Conservation (phyloP, 2,329 filamentous ascomycete species). For the Talaromyces amestolkiae region DNA sequence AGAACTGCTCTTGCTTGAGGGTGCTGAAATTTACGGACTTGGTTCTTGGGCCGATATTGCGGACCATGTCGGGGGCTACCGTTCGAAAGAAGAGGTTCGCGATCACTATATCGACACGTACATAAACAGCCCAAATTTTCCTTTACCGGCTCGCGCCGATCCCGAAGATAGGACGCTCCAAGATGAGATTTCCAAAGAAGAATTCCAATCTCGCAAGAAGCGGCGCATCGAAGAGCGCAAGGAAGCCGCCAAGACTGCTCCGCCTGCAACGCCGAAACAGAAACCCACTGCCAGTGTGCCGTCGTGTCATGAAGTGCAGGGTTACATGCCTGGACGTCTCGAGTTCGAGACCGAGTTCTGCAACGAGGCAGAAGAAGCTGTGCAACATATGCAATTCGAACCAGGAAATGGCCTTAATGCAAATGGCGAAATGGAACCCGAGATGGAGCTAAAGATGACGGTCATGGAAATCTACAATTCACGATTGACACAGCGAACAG, state of each 20-base stretch:
- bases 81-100: conserved; percentile 90
- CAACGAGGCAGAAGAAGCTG: conserved; percentile 96
- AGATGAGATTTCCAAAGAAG: conserved; percentile 78
- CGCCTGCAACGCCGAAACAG: conserved; percentile 82
- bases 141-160: conserved; percentile 80
- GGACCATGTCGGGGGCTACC: conserved; percentile 94
- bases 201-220: conserved; percentile 92
- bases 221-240: conserved; percentile 87
- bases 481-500: conserved; percentile 81
- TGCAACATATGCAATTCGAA: conserved; percentile 97
- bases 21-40: conserved; percentile 91
- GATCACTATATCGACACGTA: conserved; percentile 92
- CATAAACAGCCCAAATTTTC: conserved; percentile 77
- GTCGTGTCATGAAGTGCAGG: conserved; percentile 95
- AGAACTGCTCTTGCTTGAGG: conserved; percentile 87
- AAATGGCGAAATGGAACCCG: conserved; percentile 84
- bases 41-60: conserved; percentile 98
- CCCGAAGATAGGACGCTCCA: conserved; percentile 76
- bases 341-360: conserved; percentile 98
- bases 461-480: conserved; percentile 99
- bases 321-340: conserved; percentile 95
- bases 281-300: conserved; percentile 95
- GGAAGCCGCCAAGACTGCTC: conserved; percentile 78
- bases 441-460: conserved; percentile 95
- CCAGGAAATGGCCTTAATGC: conserved; percentile 90